These are phyloP conservation scores for Salix viminalis DNA, from an alignment of 345 rosid species.

Conservation along the genomic window DNA sequence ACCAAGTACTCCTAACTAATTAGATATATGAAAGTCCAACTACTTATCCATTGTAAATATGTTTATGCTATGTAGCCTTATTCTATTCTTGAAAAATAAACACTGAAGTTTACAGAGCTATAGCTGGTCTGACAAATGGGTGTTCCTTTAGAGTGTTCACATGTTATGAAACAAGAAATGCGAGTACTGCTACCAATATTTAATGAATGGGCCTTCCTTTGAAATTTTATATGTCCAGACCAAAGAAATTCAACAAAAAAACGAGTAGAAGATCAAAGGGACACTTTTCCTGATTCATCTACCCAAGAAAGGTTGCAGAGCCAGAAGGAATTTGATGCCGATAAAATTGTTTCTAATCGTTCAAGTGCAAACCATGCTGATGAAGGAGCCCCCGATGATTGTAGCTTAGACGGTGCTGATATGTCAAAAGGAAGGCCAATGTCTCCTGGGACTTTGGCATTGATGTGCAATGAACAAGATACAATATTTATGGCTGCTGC, in stretches of 20 bases:
- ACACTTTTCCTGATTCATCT: constrained; percentile 52
- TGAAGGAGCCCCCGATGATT: constrained; percentile 46
- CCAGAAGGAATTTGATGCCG: constrained; percentile 42
- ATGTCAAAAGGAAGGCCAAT: constrained; percentile 67
- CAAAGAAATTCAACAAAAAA: constrained; percentile 49
- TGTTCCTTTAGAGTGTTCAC: background rate
- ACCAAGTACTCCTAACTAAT: background rate
- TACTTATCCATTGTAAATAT: background rate
- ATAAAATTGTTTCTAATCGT: constrained; percentile 44
- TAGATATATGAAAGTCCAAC: background rate
- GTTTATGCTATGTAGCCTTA: background rate
- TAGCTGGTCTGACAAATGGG: background rate
- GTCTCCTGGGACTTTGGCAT: constrained; percentile 96
- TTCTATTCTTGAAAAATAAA: background rate
- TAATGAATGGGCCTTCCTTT: background rate
- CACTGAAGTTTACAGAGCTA: background rate
- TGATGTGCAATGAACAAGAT: constrained; percentile 98
- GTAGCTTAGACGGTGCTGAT: constrained; percentile 51
- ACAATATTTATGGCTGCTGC: constrained; percentile 68
- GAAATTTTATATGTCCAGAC: constrained; percentile 34
- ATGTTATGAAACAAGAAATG: background rate
- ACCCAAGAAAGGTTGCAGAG: constrained; percentile 46
- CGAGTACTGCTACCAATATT: background rate
- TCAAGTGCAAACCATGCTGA: constrained; percentile 50
- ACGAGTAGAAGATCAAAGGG: constrained; percentile 40